Evolutionary conservation across 257 asterid species (phyloP).

Genomic region (Lycium barbarum): DNA sequence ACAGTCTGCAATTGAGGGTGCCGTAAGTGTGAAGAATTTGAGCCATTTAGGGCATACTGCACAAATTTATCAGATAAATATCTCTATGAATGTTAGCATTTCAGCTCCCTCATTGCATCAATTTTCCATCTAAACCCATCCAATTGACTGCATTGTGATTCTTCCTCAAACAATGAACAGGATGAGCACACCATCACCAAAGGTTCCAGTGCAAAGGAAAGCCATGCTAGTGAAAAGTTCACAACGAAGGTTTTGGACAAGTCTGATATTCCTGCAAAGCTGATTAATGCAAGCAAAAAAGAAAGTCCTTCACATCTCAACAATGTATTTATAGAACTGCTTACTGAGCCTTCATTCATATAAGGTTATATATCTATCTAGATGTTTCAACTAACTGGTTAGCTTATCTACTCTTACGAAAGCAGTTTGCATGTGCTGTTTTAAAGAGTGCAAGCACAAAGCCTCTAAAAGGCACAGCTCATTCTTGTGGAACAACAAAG

Average conservation of each 20-base stretch:
- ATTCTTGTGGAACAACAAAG: constrained; percentile 34
- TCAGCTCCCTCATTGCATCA: constrained; percentile 3
- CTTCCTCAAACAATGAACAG: constrained; percentile 30
- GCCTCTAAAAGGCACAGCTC: constrained; percentile 28
- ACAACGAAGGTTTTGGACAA: constrained; percentile 27
- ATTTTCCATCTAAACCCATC: not conserved
- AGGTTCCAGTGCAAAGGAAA: constrained; percentile 29
- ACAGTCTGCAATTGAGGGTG: not conserved
- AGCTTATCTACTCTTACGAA: constrained; percentile 11
- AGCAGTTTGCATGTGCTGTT: constrained; percentile 41
- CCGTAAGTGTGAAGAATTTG: not conserved
- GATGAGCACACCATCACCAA: constrained; percentile 11
- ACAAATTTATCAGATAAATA: not conserved
- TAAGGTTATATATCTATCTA: not conserved
- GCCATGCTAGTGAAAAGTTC: constrained; percentile 28
- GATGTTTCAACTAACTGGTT: constrained; percentile 8
- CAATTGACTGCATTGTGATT: not conserved
- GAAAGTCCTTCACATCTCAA: constrained; percentile 26
- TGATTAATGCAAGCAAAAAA: constrained; percentile 33
- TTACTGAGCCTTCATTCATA: not conserved
- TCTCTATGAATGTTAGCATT: constrained; percentile 14
- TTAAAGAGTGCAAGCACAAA: constrained; percentile 37
- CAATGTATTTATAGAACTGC: constrained; percentile 35
- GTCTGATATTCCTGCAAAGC: constrained; percentile 25
- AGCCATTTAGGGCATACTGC: not conserved